A percentile compares a stretch with the other conserved stretches of the same genome.
Evolutionary conservation across 306 rosid species (phyloP).

Genomic region (Vicia faba): DNA sequence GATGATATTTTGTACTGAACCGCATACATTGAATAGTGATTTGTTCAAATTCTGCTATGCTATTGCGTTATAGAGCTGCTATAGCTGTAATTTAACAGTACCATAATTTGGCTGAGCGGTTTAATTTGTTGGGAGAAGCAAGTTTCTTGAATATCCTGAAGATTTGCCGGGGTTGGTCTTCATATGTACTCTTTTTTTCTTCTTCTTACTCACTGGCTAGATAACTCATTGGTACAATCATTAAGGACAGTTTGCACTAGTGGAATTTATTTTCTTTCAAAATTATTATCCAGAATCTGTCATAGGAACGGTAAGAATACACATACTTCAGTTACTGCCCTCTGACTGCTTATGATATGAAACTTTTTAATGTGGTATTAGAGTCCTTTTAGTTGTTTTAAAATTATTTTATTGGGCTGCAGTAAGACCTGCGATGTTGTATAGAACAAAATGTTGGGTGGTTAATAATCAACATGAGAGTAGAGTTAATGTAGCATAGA

Average conservation of each 20-base stretch:
- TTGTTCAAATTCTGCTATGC: neutral
- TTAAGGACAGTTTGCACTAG: neutral
- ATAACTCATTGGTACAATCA: neutral
- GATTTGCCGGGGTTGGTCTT: neutral
- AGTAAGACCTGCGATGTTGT: too few species aligned
- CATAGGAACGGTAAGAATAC: neutral
- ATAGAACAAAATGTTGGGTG: too few species aligned
- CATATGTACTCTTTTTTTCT: neutral
- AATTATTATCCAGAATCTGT: neutral
- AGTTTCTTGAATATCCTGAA: neutral
- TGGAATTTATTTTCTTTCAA: neutral
- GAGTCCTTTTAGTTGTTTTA: too few species aligned
- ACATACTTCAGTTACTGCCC: slow-evolving; percentile 4
- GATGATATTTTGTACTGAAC: too few species aligned
- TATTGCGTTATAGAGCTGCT: too few species aligned
- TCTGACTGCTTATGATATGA: neutral
- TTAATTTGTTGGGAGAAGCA: neutral
- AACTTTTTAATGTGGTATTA: slow-evolving; percentile 11
- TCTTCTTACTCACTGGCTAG: neutral
- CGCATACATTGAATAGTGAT: neutral
- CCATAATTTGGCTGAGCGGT: neutral
- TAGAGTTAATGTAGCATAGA: too few species aligned
- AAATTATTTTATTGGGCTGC: too few species aligned
- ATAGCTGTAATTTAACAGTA: too few species aligned
- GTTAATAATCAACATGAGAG: too few species aligned